Percentiles rank a stretch among this genome's conserved stretches.
Evolutionary conservation across 108 stramenopile species (phyloP).

Genomic region (Skeletonema marinoi): DNA sequence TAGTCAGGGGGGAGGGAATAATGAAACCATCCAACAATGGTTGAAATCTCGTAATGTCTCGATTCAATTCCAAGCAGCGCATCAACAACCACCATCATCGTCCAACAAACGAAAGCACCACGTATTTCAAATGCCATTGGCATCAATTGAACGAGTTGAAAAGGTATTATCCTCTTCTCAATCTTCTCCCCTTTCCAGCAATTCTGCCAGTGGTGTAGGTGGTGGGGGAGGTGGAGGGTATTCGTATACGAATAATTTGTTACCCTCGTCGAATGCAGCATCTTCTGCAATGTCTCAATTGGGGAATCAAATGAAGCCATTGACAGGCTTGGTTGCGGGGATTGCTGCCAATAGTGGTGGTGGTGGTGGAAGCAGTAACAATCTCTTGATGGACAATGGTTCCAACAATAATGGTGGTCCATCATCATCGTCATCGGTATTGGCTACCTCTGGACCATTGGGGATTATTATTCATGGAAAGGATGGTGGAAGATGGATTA

Average conservation of each 20-base stretch:
- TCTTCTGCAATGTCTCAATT: constrained; percentile 42
- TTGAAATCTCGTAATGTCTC: constrained; percentile 43
- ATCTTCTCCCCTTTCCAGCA: constrained; percentile 11
- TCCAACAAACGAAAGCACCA: constrained; percentile 30
- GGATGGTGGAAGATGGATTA: constrained; percentile 69
- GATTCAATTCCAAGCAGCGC: constrained; percentile 46
- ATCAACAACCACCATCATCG: constrained; percentile 21
- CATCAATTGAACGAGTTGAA: constrained; percentile 84
- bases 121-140: constrained; percentile 77
- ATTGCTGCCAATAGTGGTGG: constrained; percentile 13
- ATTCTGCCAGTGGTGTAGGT: not conserved
- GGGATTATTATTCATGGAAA: constrained; percentile 62
- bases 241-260: not conserved
- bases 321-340: constrained; percentile 16
- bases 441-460: constrained; percentile 30
- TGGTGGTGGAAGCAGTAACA: constrained; percentile 6
- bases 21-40: constrained; percentile 28
- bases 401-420: not conserved
- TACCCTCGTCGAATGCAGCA: constrained; percentile 32
- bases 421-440: not conserved
- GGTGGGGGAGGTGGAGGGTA: not conserved
- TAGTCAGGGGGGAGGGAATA: not conserved
- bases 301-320: constrained; percentile 49
- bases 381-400: constrained; percentile 11
- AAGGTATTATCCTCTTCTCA: constrained; percentile 51